These are phyloP conservation scores for Lathyrus sativus DNA, from an alignment of 306 rosid genomes.

Conservation along the genomic window DNA sequence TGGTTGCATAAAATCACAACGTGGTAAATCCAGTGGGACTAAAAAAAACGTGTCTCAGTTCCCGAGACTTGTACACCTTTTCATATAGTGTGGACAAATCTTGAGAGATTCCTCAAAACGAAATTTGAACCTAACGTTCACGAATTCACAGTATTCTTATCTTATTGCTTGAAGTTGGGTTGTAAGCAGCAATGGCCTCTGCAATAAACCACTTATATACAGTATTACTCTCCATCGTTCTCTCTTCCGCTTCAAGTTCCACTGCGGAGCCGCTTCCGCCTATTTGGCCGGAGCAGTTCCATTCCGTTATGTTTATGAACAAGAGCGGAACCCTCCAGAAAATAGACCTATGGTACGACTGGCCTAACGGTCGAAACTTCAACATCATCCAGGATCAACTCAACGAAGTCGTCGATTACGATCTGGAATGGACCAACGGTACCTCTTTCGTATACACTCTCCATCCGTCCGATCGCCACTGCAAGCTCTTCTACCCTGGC, in stretches of 20 bases:
- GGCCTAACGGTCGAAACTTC: constrained; percentile 95
- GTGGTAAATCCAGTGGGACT: too few species aligned
- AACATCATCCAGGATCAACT: constrained; percentile 82
- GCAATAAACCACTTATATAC: not conserved
- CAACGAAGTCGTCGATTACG: constrained; percentile 46
- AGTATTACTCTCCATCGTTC: not conserved
- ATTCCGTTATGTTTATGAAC: constrained; percentile 68
- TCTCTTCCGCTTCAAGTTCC: not conserved
- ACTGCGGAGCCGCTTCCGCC: constrained; percentile 40
- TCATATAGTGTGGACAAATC: too few species aligned
- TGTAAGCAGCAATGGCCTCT: constrained; percentile 29
- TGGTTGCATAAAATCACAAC: too few species aligned
- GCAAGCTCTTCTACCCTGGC: constrained; percentile 42
- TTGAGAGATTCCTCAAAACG: not conserved
- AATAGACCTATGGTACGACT: constrained; percentile 87
- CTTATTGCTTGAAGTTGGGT: not conserved
- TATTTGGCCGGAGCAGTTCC: constrained; percentile 74
- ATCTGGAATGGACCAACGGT: constrained; percentile 89
- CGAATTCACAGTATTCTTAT: constrained; percentile 11
- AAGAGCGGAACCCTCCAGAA: constrained; percentile 53
- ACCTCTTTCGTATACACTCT: constrained; percentile 70
- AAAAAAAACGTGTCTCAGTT: not conserved
- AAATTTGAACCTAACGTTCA: not conserved
- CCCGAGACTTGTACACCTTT: not conserved
- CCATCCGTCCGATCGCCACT: constrained; percentile 41